Evolutionary conservation across 1,139 yeast genomes (phyloP).

Genomic region (Kurtzmaniella natalensis): DNA sequence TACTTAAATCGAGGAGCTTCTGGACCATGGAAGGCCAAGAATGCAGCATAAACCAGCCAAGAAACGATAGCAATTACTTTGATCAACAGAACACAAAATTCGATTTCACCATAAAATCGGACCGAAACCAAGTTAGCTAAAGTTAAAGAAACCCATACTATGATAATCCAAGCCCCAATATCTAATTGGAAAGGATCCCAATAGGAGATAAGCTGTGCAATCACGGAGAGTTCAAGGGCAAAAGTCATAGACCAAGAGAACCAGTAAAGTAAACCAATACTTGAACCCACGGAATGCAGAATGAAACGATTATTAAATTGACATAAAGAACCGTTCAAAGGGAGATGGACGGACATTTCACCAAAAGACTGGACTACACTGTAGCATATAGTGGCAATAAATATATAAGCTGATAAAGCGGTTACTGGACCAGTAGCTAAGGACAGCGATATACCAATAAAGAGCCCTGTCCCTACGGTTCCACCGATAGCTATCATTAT

Average conservation of each 20-base stretch:
- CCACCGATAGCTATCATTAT: slow-evolving; percentile 65
- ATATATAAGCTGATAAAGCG: slow-evolving; percentile 15
- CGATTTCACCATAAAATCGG: slow-evolving; percentile 20
- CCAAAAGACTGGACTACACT: slow-evolving; percentile 18
- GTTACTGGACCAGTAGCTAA: slow-evolving; percentile 16
- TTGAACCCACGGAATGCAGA: slow-evolving; percentile 15
- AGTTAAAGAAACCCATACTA: slow-evolving; percentile 15
- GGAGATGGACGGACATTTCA: slow-evolving; percentile 18
- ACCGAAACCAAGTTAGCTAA: slow-evolving; percentile 19
- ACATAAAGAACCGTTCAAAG: slow-evolving; percentile 20
- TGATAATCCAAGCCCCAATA: slow-evolving; percentile 9
- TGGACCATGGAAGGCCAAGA: slow-evolving; percentile 8
- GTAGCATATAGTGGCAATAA: slow-evolving; percentile 16
- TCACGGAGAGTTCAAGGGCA: slow-evolving; percentile 20
- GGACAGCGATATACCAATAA: slow-evolving; percentile 15
- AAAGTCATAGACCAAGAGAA: slow-evolving; percentile 24
- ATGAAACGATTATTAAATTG: slow-evolving; percentile 18
- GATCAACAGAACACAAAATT: slow-evolving; percentile 16
- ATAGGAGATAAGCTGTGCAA: slow-evolving; percentile 13
- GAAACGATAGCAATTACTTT: slow-evolving; percentile 17
- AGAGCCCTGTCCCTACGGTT: slow-evolving; percentile 30
- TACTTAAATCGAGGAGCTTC: slow-evolving; percentile 16
- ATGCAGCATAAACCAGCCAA: slow-evolving; percentile 13
- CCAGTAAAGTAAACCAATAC: slow-evolving; percentile 23
- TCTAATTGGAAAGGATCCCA: slow-evolving; percentile 11